phyloP scores from a whole-genome alignment of 73 alveolate species.

The Paramecium primaurelia region DNA sequence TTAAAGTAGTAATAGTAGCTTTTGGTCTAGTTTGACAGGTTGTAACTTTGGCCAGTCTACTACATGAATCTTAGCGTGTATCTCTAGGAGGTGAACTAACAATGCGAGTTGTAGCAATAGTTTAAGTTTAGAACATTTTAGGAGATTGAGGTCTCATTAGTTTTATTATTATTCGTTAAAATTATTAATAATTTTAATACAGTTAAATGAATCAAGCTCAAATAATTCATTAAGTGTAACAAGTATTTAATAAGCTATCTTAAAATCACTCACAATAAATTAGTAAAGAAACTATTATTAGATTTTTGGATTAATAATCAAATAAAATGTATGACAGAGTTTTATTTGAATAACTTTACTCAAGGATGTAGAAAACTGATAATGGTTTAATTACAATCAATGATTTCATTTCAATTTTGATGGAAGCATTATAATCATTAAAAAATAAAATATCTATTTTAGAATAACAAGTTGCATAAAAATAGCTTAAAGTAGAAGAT shows the following conservation, averaged over 20 bases:
- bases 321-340: slow-evolving; percentile 5
- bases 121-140: not conserved
- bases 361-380: not conserved
- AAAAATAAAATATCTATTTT: not conserved
- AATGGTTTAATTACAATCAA: not conserved
- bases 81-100: not conserved
- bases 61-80: not conserved
- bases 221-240: not conserved
- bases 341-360: not conserved
- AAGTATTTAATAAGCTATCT: not conserved
- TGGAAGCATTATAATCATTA: slow-evolving; percentile 13
- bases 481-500: not conserved
- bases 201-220: slow-evolving; percentile 42
- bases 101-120: not conserved
- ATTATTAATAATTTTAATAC: not conserved
- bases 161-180: slow-evolving; percentile 3
- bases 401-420: not conserved
- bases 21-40: slow-evolving; percentile 10
- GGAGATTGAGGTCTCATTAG: slow-evolving; percentile 48
- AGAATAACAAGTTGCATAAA: not conserved
- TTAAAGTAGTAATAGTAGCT: not conserved
- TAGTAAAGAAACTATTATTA: not conserved
- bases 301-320: not conserved
- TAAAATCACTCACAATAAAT: not conserved
- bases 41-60: slow-evolving; percentile 22